These are phyloP conservation scores for Podaxis rugospora DNA, from an alignment of 768 basidiomycete genomes.

Conservation along the genomic window DNA sequence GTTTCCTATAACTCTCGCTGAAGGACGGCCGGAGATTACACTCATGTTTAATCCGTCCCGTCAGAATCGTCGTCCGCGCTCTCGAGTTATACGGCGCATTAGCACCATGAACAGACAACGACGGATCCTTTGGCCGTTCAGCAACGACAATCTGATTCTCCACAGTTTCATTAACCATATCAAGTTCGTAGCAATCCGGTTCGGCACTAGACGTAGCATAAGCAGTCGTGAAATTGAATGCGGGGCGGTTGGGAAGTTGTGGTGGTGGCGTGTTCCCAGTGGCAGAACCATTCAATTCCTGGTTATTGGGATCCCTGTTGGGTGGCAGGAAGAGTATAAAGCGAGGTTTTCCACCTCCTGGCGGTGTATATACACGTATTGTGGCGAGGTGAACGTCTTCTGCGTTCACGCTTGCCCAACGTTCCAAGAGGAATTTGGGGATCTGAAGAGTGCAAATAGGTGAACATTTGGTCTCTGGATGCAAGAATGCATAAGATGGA, in stretches of 20 bases:
- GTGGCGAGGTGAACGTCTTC: conserved; percentile 82
- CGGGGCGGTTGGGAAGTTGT: conserved; percentile 30
- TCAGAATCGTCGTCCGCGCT: conserved; percentile 73
- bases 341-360: conserved; percentile 46
- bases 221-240: conserved; percentile 29
- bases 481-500: conserved; percentile 26
- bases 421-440: conserved; percentile 81
- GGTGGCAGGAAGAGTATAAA: conserved; percentile 68
- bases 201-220: conserved; percentile 32
- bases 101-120: conserved; percentile 24
- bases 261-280: conserved; percentile 14
- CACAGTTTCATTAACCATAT: conserved; percentile 80
- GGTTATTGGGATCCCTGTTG: conserved; percentile 37
- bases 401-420: conserved; percentile 72
- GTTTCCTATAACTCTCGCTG: conserved; percentile 61
- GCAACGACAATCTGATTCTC: conserved; percentile 86
- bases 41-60: conserved; percentile 78
- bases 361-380: conserved; percentile 68
- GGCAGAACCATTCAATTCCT: conserved; percentile 2
- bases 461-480: conserved; percentile 5
- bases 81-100: conserved; percentile 46
- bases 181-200: conserved; percentile 78
- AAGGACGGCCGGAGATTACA: conserved; percentile 70
- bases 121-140: conserved; percentile 67
- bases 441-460: conserved; percentile 42